Evolutionary conservation across 495 filamentous ascomycete species (phyloP).

Genomic region (Penicillium roqueforti): DNA sequence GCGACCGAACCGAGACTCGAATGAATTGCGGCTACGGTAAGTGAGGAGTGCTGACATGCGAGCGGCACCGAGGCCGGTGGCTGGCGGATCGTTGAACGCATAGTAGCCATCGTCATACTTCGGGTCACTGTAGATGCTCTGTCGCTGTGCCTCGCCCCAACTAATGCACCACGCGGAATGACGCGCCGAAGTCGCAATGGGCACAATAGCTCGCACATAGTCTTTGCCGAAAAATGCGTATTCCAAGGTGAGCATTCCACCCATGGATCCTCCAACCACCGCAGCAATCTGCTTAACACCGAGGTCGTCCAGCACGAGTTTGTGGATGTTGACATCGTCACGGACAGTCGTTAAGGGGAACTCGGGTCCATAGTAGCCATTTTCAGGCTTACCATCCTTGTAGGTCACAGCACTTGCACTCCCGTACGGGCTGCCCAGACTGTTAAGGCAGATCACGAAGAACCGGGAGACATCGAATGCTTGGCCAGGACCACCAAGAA

Average conservation of each 20-base stretch:
- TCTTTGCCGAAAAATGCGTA: conserved; percentile 95
- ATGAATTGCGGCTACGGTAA: conserved; percentile 93
- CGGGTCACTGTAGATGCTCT: conserved; percentile 97
- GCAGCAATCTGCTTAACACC: conserved; percentile 82
- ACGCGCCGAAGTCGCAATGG: conserved; percentile 89
- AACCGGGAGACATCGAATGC: conserved; percentile 91
- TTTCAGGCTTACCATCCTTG: conserved; percentile 69
- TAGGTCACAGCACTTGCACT: conserved; percentile 91
- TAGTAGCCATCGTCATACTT: conserved; percentile 99
- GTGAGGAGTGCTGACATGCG: conserved; percentile 96
- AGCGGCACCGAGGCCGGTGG: conserved; percentile 83
- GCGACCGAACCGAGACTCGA: conserved; percentile 89
- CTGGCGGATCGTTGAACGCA: conserved; percentile 72
- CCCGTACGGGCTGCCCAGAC: conserved; percentile 92
- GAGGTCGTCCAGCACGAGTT: conserved; percentile 81
- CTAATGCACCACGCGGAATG: conserved; percentile 99
- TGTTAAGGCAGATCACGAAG: conserved; percentile 94
- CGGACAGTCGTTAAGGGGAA: conserved; percentile 93
- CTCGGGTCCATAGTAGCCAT: conserved; percentile 86
- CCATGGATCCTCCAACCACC: conserved; percentile 96
- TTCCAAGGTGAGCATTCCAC: conserved; percentile 94
- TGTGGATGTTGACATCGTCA: conserved; percentile 94
- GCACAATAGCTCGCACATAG: conserved; percentile 86
- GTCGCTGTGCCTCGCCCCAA: conserved; percentile 96
- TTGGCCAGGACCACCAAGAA: conserved; percentile 81